A percentile compares a stretch with the other conserved stretches of the same genome.
Conservation (phyloP, 495 filamentous ascomycete genomes). For the Penicillium ochrochloron region DNA sequence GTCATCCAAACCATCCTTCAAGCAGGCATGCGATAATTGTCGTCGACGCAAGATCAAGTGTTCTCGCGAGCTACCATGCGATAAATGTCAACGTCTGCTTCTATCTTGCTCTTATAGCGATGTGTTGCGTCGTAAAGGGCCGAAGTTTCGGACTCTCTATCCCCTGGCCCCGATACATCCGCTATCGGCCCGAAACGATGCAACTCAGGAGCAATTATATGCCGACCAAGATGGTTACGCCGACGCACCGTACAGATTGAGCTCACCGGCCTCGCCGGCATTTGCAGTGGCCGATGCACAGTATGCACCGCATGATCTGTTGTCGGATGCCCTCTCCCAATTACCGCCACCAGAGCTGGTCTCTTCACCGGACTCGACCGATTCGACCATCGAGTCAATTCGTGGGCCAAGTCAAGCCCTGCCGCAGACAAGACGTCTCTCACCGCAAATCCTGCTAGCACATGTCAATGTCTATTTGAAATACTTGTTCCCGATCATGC, state of each 20-base stretch:
- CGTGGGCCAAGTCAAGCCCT: conserved; percentile 19
- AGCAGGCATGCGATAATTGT: conserved; percentile 54
- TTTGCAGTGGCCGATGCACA: conserved; percentile 33
- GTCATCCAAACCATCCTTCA: conserved; percentile 33
- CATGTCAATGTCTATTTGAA: conserved; percentile 53
- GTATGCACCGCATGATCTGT: conserved; percentile 31
- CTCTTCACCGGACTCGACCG: conserved; percentile 47
- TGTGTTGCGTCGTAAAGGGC: conserved; percentile 49
- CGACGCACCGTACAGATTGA: conserved; percentile 28
- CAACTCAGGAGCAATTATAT: conserved; percentile 23
- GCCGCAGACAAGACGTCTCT: conserved; percentile 35
- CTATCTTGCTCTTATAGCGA: conserved; percentile 53
- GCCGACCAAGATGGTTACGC: conserved; percentile 28
- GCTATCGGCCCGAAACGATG: conserved; percentile 31
- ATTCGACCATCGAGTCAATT: conserved; percentile 39
- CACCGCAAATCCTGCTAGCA: conserved; percentile 43
- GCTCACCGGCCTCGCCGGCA: conserved; percentile 38
- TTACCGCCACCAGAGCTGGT: conserved; percentile 42
- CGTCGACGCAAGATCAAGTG: conserved; percentile 53
- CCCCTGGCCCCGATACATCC: conserved; percentile 50
- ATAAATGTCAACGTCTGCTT: conserved; percentile 51
- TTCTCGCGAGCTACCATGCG: conserved; percentile 48
- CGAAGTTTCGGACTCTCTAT: conserved; percentile 51
- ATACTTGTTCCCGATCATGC: conserved; percentile 82
- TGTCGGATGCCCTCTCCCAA: conserved; percentile 35